Evolutionary conservation across 176 grass and related monocot species (phyloP), one percentile per base, ranked within the genome.

Genomic region (Carex kokanica): DNA sequence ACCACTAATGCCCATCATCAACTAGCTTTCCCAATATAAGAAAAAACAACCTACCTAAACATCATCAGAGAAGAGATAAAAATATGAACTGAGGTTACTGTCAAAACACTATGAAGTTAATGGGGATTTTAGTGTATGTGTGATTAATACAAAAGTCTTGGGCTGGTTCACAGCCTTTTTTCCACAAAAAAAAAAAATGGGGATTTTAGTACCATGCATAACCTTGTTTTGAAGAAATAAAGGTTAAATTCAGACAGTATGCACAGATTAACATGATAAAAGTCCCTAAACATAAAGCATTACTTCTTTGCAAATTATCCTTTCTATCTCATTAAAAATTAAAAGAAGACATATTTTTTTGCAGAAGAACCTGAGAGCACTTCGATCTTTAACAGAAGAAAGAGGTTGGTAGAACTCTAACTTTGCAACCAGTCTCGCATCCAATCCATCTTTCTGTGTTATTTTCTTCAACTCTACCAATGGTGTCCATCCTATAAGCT

Each of bases 401-500:
- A 94, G 87, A 34, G 90, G 92, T 8, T 94, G 90, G 87, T 97
- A 97, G 0, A 86, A 77, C 78, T 97, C 95, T 45, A 97, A 85
- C 82, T 94, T 97, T 8, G 85, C 92, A 84, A 97, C 74, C 56
- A 97, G 75, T 29, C 92, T 86, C 47, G 59, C 85, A 54, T 88
- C 60, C 80, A 97, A 62, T 79, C 85, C 87, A 60, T 93, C 92
- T 64, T 94, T 97, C 29, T 77, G 72, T 17, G 78, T 60, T 74
- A 97, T 90, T 60, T 81, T 85, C 58, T 90, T 97, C 84, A 97
- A 70, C 49, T 94, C 90, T 69, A 97, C 78, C 56, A 94, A 79
- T 52, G 95, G 92, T 16, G 95, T 97, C 95, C 95, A 97, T 73
- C 95, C 95, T 40, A 97, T 85, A 16, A 97, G 85, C 90, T 97